These are phyloP conservation scores for Fusarium palustre DNA, from an alignment of 2,329 filamentous ascomycete genomes.

Conservation along the genomic window DNA sequence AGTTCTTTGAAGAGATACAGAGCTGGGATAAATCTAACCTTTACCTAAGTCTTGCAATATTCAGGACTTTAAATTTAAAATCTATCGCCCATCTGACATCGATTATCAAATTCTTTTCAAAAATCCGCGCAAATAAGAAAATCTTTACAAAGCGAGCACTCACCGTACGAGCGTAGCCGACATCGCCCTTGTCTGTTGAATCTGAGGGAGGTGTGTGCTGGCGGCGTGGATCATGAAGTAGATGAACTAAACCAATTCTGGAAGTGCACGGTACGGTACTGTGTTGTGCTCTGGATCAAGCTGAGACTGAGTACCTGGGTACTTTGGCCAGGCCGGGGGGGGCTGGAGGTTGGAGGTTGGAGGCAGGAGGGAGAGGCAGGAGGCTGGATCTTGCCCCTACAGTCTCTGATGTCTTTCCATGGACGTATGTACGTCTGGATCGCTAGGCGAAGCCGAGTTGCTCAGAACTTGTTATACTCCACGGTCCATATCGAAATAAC, in stretches of 20 bases:
- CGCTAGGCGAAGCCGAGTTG: constrained; percentile 5
- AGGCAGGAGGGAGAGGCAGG: constrained; percentile 1
- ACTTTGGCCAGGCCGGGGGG: neutral
- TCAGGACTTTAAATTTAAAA: neutral
- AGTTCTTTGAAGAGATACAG: neutral
- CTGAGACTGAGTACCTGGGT: constrained; percentile 24
- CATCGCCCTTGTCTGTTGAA: constrained; percentile 32
- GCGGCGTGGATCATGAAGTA: constrained; percentile 27
- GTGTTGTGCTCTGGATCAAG: constrained; percentile 28
- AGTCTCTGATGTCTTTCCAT: constrained; percentile 25
- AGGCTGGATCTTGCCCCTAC: constrained; percentile 24
- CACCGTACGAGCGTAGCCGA: constrained; percentile 27
- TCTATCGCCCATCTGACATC: neutral
- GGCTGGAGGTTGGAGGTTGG: neutral
- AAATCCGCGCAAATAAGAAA: neutral
- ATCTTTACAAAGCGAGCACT: neutral
- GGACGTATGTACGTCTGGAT: neutral
- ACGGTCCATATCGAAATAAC: constrained; percentile 17
- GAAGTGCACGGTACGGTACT: constrained; percentile 30
- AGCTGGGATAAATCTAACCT: neutral
- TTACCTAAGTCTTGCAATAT: neutral
- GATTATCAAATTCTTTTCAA: neutral
- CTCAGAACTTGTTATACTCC: neutral
- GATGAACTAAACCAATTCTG: constrained; percentile 19
- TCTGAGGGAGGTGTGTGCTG: constrained; percentile 24